Evolutionary conservation across 2,329 filamentous ascomycete species (phyloP).

Genomic region (Lachnellula occidentalis): DNA sequence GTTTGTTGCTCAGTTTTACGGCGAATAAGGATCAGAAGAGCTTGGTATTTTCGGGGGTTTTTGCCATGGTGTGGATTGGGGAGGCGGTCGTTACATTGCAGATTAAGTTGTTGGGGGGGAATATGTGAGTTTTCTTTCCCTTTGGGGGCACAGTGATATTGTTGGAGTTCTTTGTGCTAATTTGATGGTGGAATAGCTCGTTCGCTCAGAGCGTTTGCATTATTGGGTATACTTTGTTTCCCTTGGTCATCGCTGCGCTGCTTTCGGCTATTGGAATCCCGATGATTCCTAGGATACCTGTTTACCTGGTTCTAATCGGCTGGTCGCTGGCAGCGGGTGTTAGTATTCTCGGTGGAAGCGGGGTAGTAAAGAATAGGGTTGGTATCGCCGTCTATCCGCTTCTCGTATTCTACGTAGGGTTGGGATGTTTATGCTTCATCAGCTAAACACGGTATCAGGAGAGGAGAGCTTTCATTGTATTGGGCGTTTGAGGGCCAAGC

Average conservation of each 20-base stretch:
- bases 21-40: slow-evolving; percentile 77
- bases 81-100: slow-evolving; percentile 96
- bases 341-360: slow-evolving; percentile 91
- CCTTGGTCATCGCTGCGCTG: slow-evolving; percentile 85
- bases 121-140: slow-evolving; percentile 66
- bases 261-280: slow-evolving; percentile 78
- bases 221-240: slow-evolving; percentile 97
- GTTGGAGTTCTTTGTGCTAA: slow-evolving; percentile 26
- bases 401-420: slow-evolving; percentile 87
- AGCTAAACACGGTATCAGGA: slow-evolving; percentile 48
- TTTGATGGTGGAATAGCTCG: slow-evolving; percentile 52
- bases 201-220: slow-evolving; percentile 98
- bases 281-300: slow-evolving; percentile 77
- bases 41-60: slow-evolving; percentile 90
- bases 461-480: background rate
- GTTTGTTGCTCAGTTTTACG: slow-evolving; percentile 79
- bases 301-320: slow-evolving; percentile 80
- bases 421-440: slow-evolving; percentile 96
- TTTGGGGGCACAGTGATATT: background rate
- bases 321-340: slow-evolving; percentile 96
- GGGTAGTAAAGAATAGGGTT: slow-evolving; percentile 91
- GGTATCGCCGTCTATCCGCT: slow-evolving; percentile 91
- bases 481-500: background rate
- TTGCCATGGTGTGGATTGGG: slow-evolving; percentile 94
- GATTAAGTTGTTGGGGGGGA: slow-evolving; percentile 92